phyloP scores from a whole-genome alignment of 208 protist species.

The Acanthamoeba sp. region DNA sequence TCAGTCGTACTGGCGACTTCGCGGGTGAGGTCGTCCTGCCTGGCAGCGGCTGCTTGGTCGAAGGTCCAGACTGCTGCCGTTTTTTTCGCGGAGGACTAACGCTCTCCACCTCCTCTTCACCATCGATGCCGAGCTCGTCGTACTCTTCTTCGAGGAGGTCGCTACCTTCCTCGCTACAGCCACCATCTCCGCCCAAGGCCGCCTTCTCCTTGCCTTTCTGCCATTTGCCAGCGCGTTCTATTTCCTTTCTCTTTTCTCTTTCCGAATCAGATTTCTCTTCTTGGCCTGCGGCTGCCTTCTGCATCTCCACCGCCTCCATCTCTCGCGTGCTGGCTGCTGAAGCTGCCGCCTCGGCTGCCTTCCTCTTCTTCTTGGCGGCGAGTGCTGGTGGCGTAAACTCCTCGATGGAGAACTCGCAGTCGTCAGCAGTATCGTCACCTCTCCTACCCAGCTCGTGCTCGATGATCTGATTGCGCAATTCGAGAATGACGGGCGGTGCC shows the following conservation, averaged over 20 bases:
- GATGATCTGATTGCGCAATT: conserved; percentile 49
- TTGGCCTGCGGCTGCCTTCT: background rate
- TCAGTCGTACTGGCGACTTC: background rate
- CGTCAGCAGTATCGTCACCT: background rate
- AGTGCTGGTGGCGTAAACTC: conserved; percentile 29
- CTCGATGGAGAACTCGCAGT: conserved; percentile 40
- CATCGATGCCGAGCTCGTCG: too few relatives aligned
- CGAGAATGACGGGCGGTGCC: conserved; percentile 11
- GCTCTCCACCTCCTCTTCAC: too few relatives aligned
- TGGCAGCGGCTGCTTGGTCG: too few relatives aligned
- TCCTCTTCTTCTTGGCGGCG: background rate
- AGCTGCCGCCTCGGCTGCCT: background rate
- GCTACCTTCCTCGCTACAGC: background rate
- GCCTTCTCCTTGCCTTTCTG: background rate
- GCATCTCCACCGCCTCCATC: background rate
- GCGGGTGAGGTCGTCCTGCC: too few relatives aligned
- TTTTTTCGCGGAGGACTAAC: too few relatives aligned
- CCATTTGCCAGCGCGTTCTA: background rate
- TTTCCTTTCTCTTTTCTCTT: background rate
- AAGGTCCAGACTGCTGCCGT: too few relatives aligned
- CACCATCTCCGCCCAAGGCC: background rate
- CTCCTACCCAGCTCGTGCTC: conserved; percentile 12
- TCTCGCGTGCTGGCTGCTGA: background rate
- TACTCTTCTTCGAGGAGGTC: too few relatives aligned
- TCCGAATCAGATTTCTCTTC: background rate